Conservation (phyloP, 2,329 filamentous ascomycete genomes). For the Nannizzia gypsea region DNA sequence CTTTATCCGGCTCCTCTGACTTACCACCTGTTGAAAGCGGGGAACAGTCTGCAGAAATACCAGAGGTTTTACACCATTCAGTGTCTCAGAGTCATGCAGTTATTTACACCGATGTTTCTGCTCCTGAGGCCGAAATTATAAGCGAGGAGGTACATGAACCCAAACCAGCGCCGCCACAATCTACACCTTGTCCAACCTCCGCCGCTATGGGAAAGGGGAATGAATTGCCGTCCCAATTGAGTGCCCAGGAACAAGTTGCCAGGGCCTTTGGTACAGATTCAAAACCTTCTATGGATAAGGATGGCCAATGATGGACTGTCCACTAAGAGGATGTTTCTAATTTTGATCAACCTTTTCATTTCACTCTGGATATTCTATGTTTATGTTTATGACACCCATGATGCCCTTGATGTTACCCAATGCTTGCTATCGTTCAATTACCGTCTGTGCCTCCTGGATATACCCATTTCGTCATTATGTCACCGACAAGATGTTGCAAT, state of each 20-base stretch:
- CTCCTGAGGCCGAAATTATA: not conserved
- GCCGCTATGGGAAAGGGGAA: not conserved
- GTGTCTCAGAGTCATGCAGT: not conserved
- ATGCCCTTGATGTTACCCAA: not conserved
- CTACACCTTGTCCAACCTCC: not conserved
- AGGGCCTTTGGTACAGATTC: not conserved
- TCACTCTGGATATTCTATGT: not conserved
- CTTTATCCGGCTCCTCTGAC: not conserved
- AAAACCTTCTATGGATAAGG: not conserved
- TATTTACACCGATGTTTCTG: not conserved
- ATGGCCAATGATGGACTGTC: not conserved
- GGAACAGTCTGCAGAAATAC: not conserved
- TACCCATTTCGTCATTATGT: not conserved
- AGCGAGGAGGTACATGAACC: not conserved
- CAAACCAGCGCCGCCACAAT: not conserved
- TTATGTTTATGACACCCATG: not conserved
- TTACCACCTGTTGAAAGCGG: not conserved
- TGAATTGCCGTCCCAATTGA: not conserved
- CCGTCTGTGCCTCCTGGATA: not conserved
- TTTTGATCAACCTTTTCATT: not conserved
- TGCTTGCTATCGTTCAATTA: not conserved
- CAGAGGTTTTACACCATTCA: not conserved
- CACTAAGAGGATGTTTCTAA: not conserved
- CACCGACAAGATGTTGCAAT: not conserved
- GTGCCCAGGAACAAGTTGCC: not conserved